Evolutionary conservation across 805 yeast genomes (phyloP).

Genomic region (Saccharomycopsis vini): DNA sequence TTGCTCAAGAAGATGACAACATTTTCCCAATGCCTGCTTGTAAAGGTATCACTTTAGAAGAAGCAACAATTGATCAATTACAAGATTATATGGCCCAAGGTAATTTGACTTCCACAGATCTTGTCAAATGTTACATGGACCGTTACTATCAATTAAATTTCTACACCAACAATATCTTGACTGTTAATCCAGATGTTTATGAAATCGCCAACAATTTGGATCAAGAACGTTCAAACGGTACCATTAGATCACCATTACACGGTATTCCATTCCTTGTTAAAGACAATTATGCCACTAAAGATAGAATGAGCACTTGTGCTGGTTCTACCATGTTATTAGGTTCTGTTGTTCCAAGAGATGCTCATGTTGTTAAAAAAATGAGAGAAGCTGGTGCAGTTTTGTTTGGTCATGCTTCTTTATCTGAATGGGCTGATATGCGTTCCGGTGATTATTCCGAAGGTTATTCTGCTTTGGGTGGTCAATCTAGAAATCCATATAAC

Average conservation of each 20-base stretch:
- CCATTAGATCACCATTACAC: constrained; percentile 24
- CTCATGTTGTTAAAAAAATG: constrained; percentile 23
- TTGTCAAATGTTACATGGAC: constrained; percentile 23
- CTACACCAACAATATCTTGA: constrained; percentile 22
- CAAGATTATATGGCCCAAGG: constrained; percentile 23
- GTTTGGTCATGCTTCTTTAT: constrained; percentile 25
- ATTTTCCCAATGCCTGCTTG: constrained; percentile 23
- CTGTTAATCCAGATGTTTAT: constrained; percentile 24
- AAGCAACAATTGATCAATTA: constrained; percentile 26
- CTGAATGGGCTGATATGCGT: constrained; percentile 28
- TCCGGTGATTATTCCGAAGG: constrained; percentile 24
- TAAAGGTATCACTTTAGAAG: constrained; percentile 24
- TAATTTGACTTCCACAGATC: constrained; percentile 21
- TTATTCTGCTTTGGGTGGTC: constrained; percentile 26
- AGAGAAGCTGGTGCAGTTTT: constrained; percentile 26
- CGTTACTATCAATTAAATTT: constrained; percentile 24
- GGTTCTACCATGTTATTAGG: constrained; percentile 25
- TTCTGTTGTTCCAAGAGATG: constrained; percentile 26
- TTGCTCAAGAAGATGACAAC: background rate
- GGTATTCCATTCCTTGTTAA: constrained; percentile 27
- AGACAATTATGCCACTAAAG: constrained; percentile 26
- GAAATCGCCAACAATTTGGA: constrained; percentile 23
- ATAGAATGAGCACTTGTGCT: constrained; percentile 23
- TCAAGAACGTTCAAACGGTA: constrained; percentile 22
- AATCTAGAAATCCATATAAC: constrained; percentile 25